Evolutionary conservation across 1,284 basidiomycete genomes (phyloP), one percentile per base, ranked within the genome.

Genomic region (Rhodotorula sp.): DNA sequence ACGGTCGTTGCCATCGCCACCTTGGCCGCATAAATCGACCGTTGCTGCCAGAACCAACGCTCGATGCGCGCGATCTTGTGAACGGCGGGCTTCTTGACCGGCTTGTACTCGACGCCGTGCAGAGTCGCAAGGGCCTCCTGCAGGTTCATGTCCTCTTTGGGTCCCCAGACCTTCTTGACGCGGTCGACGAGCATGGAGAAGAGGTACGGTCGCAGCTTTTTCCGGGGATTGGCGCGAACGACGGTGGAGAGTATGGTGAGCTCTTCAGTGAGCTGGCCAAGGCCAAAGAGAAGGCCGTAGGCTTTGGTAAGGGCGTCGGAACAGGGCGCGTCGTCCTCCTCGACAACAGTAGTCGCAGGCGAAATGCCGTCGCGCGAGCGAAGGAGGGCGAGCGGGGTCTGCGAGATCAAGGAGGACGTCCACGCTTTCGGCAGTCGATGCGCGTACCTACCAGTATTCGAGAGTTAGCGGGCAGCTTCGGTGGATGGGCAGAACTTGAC

Each of bases 401-500:
- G 50, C 5, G 64, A 30, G 46, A 72, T 50, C 44, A 72, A 65
- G 7, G 70, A 73, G 8, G 71, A 73, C 8, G 71, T 72, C 73
- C 73, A 75, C 1, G 71, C 66, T 56, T 66, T 75, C 3, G 73
- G 68, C 16, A 70, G 65, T 22, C 71, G 65, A 26, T 74, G 62
- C 9, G 65, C 61, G 48, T 74, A 74, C 67, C 68, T 72, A 57
- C n/a, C 20, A n/a, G 26, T 5, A 24, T 4, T 18, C 28, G 5
- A 48, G 7, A 16, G 10, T 37, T 26, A 31, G 18, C 30, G 28
- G n/a, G 24, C 4, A 24, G 24, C 11, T 4, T 50, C 2, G 24
- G n/a, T 3, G 1, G 37, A 7, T 18, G 24, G 20, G 52, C 30
- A n/a, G 26, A 28, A 46, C 44, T 52, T 13, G 26, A 44, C 68